Percentiles rank a stretch among this genome's conserved stretches.
Conservation (phyloP, 1,139 yeast genomes). For the Geotrichum phurueaensis region DNA sequence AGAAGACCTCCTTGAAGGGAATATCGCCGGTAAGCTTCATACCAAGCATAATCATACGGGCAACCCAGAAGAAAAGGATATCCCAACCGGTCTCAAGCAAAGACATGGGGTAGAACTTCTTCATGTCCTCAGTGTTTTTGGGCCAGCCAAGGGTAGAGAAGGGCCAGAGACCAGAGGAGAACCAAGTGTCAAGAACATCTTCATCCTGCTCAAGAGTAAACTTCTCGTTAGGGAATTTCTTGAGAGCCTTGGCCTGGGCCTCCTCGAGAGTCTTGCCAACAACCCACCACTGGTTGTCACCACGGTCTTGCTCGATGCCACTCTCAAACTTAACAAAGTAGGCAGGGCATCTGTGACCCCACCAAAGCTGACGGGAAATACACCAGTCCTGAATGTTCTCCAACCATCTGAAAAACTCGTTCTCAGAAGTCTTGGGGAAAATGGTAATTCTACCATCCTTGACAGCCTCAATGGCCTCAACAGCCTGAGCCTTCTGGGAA, state of each 20-base stretch:
- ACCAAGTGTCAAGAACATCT: conserved; percentile 98
- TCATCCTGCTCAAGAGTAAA: conserved; percentile 89
- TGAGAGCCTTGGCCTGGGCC: conserved; percentile 74
- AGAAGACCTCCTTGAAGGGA: conserved; percentile 94
- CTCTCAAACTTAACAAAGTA: conserved; percentile 64
- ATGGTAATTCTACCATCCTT: conserved; percentile 74
- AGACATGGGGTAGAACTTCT: conserved; percentile 80
- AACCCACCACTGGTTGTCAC: conserved; percentile 78
- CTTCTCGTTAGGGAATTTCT: conserved; percentile 61
- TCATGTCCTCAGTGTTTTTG: conserved; percentile 61
- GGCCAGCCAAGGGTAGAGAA: conserved; percentile 98
- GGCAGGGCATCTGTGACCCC: conserved; percentile 99
- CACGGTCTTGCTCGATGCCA: conserved; percentile 41
- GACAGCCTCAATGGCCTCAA: conserved; percentile 81
- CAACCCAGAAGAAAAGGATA: conserved; percentile 96
- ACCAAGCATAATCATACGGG: conserved; percentile 92
- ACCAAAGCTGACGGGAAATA: conserved; percentile 98
- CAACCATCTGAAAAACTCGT: conserved; percentile 93
- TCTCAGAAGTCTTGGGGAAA: conserved; percentile 82
- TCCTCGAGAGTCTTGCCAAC: conserved; percentile 80
- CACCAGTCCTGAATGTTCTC: conserved; percentile 99
- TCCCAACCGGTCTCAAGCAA: conserved; percentile 99
- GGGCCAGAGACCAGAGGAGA: conserved; percentile 98
- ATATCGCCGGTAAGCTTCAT: conserved; percentile 82
- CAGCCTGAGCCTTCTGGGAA: conserved; percentile 82